Evolutionary conservation across 2,329 filamentous ascomycete species (phyloP).

Genomic region (Parafenestella ontariensis): DNA sequence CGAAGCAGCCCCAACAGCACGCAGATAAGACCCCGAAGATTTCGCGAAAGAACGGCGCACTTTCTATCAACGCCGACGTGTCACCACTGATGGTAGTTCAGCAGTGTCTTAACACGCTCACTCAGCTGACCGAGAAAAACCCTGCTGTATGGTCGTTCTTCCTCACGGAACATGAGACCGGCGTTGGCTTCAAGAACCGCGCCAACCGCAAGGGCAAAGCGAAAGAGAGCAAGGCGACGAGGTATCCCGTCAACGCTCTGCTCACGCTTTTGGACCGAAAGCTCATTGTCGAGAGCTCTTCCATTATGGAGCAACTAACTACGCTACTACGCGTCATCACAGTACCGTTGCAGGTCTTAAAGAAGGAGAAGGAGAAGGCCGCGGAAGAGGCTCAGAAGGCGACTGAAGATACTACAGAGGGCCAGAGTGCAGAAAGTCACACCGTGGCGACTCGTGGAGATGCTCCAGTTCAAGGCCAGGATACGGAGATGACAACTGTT

Average conservation of each 20-base stretch:
- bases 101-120: constrained; percentile 87
- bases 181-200: constrained; percentile 76
- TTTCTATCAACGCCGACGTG: constrained; percentile 76
- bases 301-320: constrained; percentile 93
- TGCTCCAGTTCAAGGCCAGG: constrained; percentile 19
- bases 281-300: constrained; percentile 94
- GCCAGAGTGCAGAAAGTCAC: constrained; percentile 27
- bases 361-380: constrained; percentile 77
- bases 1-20: constrained; percentile 71
- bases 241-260: constrained; percentile 90
- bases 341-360: constrained; percentile 81
- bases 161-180: constrained; percentile 89
- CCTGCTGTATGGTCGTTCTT: constrained; percentile 90
- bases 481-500: constrained; percentile 46
- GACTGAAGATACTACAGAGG: constrained; percentile 22
- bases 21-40: constrained; percentile 82
- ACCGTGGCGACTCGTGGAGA: constrained; percentile 11
- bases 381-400: constrained; percentile 55
- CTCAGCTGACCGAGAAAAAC: constrained; percentile 83
- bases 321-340: constrained; percentile 88
- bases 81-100: constrained; percentile 95
- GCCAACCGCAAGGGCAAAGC: constrained; percentile 84
- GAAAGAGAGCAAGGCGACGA: constrained; percentile 82
- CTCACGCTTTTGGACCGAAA: constrained; percentile 89
- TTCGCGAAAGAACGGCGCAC: constrained; percentile 75